A percentile compares a stretch with the other conserved stretches of the same genome.
phyloP scores from a whole-genome alignment of 2,329 filamentous ascomycete species.

The Coniella lustricola region DNA sequence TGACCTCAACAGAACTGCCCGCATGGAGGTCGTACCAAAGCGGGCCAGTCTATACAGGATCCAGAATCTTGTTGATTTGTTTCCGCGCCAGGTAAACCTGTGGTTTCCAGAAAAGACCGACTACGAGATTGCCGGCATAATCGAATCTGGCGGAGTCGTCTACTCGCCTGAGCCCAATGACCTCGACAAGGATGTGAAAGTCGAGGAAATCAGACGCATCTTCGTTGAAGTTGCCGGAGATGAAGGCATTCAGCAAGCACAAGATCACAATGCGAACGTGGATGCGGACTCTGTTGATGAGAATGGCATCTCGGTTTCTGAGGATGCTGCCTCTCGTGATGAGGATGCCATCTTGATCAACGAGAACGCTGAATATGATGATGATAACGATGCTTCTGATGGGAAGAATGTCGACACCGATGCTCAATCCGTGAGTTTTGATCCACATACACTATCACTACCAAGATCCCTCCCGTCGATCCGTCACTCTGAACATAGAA shows the following conservation, averaged over 20 bases:
- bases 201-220: no score
- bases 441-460: no score
- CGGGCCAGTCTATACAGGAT: neutral
- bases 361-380: neutral
- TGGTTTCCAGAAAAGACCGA: neutral
- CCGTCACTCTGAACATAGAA: no score
- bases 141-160: neutral
- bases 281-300: no score
- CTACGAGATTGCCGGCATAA: neutral
- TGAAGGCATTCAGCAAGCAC: no score
- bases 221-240: no score
- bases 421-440: no score
- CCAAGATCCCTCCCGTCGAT: no score
- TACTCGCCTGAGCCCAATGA: neutral
- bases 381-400: neutral
- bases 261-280: no score
- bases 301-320: neutral
- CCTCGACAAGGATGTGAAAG: neutral
- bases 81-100: neutral
- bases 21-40: neutral
- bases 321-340: neutral
- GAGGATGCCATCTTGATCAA: no score
- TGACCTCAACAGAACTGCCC: constrained; percentile 1
- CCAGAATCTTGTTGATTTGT: neutral
- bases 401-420: neutral